Evolutionary conservation across 495 filamentous ascomycete species (phyloP), one percentile per base, ranked within the genome.

Genomic region (Neurospora terricola): DNA sequence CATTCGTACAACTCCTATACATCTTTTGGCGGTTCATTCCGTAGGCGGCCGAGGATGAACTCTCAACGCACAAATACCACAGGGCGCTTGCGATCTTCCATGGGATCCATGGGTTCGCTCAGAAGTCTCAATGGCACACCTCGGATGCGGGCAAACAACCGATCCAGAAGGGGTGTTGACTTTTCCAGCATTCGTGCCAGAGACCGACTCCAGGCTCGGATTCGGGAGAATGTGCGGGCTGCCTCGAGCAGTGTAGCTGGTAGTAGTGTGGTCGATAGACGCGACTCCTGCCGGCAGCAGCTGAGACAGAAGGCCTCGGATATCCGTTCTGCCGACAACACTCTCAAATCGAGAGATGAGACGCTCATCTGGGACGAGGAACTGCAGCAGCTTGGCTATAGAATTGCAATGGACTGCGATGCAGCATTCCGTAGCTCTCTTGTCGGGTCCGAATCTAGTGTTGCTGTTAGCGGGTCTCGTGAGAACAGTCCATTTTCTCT

Each of bases 351-450:
- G 16, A 73, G 70, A 7, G 77, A 77, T 1, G 76, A 77, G 14
- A 74, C 72, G n/a, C 30, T 77, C 14, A 69, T 79, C 11, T 85
- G 83, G 84, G 84, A 80, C 23, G 84, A 88, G 18, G 86, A 88
- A 73, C 79, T 89, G 37, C 80, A 84, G 34, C 80, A 86, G n/a
- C 80, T 87, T 10, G 84, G 81, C 48, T 78, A 76, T 72, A 83
- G 79, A 40, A 83, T 88, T 43, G 86, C 85, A 30, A 83, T 83
- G 73, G 83, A 87, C 70, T 87, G 84, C 59, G 87, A 88, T 74
- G 93, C 94, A 75, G 94, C 94, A 1, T 98, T 97, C 81, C 93
- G 93, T 75, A 87, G 90, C 34, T 90, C 88, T 40, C 90, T 90
- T 0, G 77, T 91, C 0, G 83, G 86, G 2, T 88, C 73, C 8